phyloP scores from a whole-genome alignment of 805 yeast species.

The Soucietia sequanensis region DNA sequence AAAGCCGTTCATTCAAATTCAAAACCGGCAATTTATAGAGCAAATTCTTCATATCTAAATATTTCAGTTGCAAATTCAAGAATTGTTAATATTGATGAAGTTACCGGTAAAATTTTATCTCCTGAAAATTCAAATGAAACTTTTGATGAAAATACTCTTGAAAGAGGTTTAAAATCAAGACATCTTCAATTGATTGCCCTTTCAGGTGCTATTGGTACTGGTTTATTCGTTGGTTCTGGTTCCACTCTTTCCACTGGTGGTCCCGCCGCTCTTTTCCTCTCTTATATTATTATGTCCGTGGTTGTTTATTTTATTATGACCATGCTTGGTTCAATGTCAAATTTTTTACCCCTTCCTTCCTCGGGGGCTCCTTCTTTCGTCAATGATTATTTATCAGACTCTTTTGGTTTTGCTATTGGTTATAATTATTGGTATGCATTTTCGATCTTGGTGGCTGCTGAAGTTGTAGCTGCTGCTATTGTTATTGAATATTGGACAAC shows the following conservation, averaged over 20 bases:
- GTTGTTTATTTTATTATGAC: constrained; percentile 31
- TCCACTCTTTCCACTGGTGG: constrained; percentile 59
- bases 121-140: constrained; percentile 17
- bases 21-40: constrained; percentile 24
- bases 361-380: constrained; percentile 32
- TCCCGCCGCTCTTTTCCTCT: constrained; percentile 58
- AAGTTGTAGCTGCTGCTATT: constrained; percentile 35
- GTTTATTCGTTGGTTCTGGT: constrained; percentile 66
- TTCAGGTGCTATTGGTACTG: constrained; percentile 86
- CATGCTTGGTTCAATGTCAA: constrained; percentile 32
- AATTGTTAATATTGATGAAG: constrained; percentile 22
- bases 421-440: constrained; percentile 36
- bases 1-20: constrained; percentile 11
- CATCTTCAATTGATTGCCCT: constrained; percentile 76
- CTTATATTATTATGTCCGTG: constrained; percentile 20
- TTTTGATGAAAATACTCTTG: constrained; percentile 25
- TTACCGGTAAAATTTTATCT: constrained; percentile 16
- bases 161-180: constrained; percentile 38
- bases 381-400: constrained; percentile 23
- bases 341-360: constrained; percentile 34
- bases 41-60: constrained; percentile 22
- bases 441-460: constrained; percentile 33
- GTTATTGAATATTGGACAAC: constrained; percentile 35
- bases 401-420: constrained; percentile 34
- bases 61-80: constrained; percentile 27